A percentile compares a stretch with the other conserved stretches of the same genome.
phyloP scores from a whole-genome alignment of 2,329 filamentous ascomycete genomes.

The Bretziella fagacearum region DNA sequence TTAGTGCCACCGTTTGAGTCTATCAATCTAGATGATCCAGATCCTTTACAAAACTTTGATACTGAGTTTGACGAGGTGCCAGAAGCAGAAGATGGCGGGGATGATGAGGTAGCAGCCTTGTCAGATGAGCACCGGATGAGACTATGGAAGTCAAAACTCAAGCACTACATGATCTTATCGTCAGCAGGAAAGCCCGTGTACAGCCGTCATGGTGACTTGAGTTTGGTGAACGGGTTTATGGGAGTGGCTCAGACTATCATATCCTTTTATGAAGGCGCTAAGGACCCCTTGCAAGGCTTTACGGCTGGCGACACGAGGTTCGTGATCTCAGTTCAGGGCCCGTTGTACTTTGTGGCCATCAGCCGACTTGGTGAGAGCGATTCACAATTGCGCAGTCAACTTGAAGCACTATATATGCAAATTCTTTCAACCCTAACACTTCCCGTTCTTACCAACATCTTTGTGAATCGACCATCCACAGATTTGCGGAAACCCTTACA shows the following conservation, averaged over 20 bases:
- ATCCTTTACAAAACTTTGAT: slow-evolving; percentile 48
- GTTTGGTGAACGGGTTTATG: slow-evolving; percentile 81
- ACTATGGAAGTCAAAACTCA: slow-evolving; percentile 80
- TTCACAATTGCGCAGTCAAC: slow-evolving; percentile 65
- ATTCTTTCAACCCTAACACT: slow-evolving; percentile 89
- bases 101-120: slow-evolving; percentile 21
- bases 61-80: slow-evolving; percentile 65
- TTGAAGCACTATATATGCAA: slow-evolving; percentile 95
- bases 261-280: slow-evolving; percentile 75
- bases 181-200: slow-evolving; percentile 95
- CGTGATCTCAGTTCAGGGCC: slow-evolving; percentile 67
- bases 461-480: slow-evolving; percentile 78
- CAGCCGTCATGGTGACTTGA: slow-evolving; percentile 81
- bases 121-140: slow-evolving; percentile 43
- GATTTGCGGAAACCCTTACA: slow-evolving; percentile 79
- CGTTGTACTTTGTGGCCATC: slow-evolving; percentile 84
- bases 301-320: slow-evolving; percentile 76
- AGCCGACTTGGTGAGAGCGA: slow-evolving; percentile 88
- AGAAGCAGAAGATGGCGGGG: slow-evolving; percentile 21
- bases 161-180: slow-evolving; percentile 93
- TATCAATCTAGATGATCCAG: slow-evolving; percentile 27
- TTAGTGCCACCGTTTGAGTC: slow-evolving; percentile 44
- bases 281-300: slow-evolving; percentile 66
- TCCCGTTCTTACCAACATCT: slow-evolving; percentile 71
- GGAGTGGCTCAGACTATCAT: slow-evolving; percentile 95